Evolutionary conservation across 208 protist genomes (phyloP).

Genomic region (Wallacemonas collosoma): DNA sequence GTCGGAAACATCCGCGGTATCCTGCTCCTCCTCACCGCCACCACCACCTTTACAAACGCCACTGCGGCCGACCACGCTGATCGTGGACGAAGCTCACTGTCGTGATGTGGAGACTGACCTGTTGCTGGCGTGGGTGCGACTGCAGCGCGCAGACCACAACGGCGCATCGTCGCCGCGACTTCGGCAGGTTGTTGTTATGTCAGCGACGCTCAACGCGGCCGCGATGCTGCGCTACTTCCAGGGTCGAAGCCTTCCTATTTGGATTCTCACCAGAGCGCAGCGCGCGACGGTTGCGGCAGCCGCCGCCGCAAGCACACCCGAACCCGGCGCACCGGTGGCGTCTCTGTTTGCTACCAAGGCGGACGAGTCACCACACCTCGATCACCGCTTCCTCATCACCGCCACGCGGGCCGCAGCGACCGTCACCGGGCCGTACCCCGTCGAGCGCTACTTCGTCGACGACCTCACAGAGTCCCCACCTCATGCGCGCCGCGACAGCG

Average conservation of each 20-base stretch:
- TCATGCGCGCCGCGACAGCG: not conserved
- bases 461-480: conserved; percentile 32
- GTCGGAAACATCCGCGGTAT: not conserved
- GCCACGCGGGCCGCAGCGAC: not conserved
- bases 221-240: conserved; percentile 52
- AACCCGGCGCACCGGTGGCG: too few species aligned
- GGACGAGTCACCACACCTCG: not conserved
- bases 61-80: conserved; percentile 61
- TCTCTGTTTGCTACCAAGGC: not conserved
- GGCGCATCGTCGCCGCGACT: conserved; percentile 5
- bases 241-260: not conserved
- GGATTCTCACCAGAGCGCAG: conserved; percentile 16
- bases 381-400: not conserved
- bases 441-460: conserved; percentile 79
- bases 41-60: not conserved
- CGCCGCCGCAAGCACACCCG: too few species aligned
- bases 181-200: conserved; percentile 75
- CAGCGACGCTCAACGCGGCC: conserved; percentile 56
- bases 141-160: not conserved
- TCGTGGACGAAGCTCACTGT: conserved; percentile 84
- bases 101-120: conserved; percentile 74
- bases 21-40: not conserved
- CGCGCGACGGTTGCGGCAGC: not conserved
- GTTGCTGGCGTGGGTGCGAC: conserved; percentile 59
- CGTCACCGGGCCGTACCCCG: conserved; percentile 26